Conservation (phyloP, 345 rosid species). For the Erodium maritimum region DNA sequence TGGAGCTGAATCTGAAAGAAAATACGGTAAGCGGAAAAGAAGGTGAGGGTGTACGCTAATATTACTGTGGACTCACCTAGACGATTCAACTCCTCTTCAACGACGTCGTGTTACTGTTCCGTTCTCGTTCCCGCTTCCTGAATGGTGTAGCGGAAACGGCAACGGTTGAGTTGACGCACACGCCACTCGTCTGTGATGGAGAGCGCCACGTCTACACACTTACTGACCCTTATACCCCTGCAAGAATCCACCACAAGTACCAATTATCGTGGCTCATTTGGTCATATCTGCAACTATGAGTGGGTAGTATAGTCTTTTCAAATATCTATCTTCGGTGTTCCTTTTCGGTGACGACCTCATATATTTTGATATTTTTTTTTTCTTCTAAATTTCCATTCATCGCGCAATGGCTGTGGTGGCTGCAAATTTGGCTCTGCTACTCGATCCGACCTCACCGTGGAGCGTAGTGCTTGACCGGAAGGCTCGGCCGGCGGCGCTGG, state of each 20-base stretch:
- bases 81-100: too few species aligned
- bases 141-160: neutral
- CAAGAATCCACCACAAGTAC: neutral
- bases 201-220: neutral
- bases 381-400: neutral
- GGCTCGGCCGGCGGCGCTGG: constrained; percentile 32
- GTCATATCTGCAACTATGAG: neutral
- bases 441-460: constrained; percentile 43
- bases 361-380: neutral
- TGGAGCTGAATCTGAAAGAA: too few species aligned
- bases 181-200: neutral
- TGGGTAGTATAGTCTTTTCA: neutral
- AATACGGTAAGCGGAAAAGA: too few species aligned
- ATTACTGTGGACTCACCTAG: too few species aligned
- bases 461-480: constrained; percentile 44
- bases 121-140: neutral
- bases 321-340: constrained; percentile 5
- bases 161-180: neutral
- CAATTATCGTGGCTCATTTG: neutral
- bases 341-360: neutral
- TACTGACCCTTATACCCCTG: neutral
- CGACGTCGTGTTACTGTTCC: neutral
- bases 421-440: constrained; percentile 56
- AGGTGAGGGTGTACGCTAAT: too few species aligned
- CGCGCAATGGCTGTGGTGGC: constrained; percentile 50